Evolutionary conservation across 192 early-diverging fungal genomes (phyloP), one percentile per base, ranked within the genome.

Genomic region (Rhizophagus clarus): DNA sequence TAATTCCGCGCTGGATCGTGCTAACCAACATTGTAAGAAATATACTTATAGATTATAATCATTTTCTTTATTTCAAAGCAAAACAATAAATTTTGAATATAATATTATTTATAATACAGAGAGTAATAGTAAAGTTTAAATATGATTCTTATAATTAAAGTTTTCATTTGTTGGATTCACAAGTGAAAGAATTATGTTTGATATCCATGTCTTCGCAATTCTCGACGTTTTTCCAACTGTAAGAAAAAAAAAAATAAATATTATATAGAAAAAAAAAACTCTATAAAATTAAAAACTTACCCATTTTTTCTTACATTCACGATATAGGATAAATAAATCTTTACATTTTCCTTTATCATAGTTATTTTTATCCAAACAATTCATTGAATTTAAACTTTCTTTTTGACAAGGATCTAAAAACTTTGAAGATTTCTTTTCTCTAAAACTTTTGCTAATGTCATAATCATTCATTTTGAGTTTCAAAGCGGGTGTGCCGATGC

Each of bases 281-380:
- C 6, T 24, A 76, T 32, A 42, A 37, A 77, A 51, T 20, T 72
- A 34, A 29, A 47, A 14, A 24, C 78, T 79, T 87, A 88, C 88
- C 88, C 88, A 90, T 81, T 88, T 85, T 81, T 87, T 87, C 72
- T 90, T 90, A 74, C 88, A 90, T 72, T 90, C 88, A 62, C 83
- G 80, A 61, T 88, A 90, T 40, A 87, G 83, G 47, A 88, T 80
- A 63, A 88, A 90, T 74, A 82, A 87, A 61, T 82, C 82, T 66
- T 87, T 84, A 49, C 89, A 90, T 24, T 84, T 78, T 9, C 67
- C 51, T 69, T 88, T 88, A 70, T 88, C 86, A 60, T 86, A 88
- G 37, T 88, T 87, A 45, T 90, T 88, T 31, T 82, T 79, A 49
- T 87, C 86, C 61, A 90, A 85, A 75, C 89, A 90, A 51, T 85